These are phyloP conservation scores for Colletotrichum caudatum DNA, from an alignment of 2,329 filamentous ascomycete genomes.

Conservation along the genomic window DNA sequence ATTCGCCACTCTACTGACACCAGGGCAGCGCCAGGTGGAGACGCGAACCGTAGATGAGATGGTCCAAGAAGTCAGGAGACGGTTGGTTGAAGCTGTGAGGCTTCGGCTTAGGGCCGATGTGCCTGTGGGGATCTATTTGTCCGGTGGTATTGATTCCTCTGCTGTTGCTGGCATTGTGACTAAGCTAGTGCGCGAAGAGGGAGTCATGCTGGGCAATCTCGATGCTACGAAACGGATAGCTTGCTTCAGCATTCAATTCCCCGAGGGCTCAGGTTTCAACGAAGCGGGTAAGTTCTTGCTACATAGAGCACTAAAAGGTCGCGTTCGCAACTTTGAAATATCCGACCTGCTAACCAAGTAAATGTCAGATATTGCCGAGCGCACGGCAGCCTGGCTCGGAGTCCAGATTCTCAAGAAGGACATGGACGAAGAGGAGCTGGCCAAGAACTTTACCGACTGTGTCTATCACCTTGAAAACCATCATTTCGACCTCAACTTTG, in stretches of 20 bases:
- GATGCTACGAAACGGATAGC: slow-evolving; percentile 46
- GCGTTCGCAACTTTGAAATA: too few species aligned
- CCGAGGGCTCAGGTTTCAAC: slow-evolving; percentile 60
- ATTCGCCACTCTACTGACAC: neutral
- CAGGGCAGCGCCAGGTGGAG: slow-evolving; percentile 50
- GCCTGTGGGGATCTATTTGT: slow-evolving; percentile 67
- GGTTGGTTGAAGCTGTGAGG: slow-evolving; percentile 63
- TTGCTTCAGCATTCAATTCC: slow-evolving; percentile 65
- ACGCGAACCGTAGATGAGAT: slow-evolving; percentile 62
- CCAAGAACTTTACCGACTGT: slow-evolving; percentile 48
- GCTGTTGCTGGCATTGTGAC: slow-evolving; percentile 67
- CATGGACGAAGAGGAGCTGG: slow-evolving; percentile 48
- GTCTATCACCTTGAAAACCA: slow-evolving; percentile 51
- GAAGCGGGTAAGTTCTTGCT: slow-evolving; percentile 55
- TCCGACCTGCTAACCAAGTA: neutral
- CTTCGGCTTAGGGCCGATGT: slow-evolving; percentile 68
- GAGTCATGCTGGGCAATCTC: slow-evolving; percentile 58
- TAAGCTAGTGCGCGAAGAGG: slow-evolving; percentile 60
- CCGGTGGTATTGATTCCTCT: slow-evolving; percentile 69
- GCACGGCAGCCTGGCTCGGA: slow-evolving; percentile 51
- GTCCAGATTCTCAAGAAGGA: slow-evolving; percentile 46
- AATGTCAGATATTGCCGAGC: slow-evolving; percentile 47
- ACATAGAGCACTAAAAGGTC: too few species aligned
- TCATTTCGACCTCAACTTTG: slow-evolving; percentile 61
- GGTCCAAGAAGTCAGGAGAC: slow-evolving; percentile 60